Evolutionary conservation across 1,139 yeast species (phyloP), one percentile per base, ranked within the genome.

Genomic region (Debaryomyces sp.): DNA sequence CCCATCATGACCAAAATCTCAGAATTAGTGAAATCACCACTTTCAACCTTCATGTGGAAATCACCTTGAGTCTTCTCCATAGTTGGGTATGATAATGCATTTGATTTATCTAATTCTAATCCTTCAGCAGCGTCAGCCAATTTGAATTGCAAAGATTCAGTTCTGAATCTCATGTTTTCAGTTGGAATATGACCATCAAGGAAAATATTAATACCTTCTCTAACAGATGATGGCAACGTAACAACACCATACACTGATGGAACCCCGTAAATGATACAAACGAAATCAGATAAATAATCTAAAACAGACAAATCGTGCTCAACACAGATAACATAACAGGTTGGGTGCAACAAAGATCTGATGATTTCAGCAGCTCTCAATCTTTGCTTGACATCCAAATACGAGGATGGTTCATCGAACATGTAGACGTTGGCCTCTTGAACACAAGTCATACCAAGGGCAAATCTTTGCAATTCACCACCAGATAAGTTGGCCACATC

Each of bases 1-100:
- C 99, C 99, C 96, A 94, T 92, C 97, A 94, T 90, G 51, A 94
- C 99, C 65, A 94, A 81, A 62, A 94, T 94, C 76, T 94, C 99
- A 39, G 97, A 89, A 70, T 94, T 96, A 51, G 96, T 87, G 73
- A 92, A 94, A 53, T 88, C 94, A 74, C 99, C 99, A 40, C 81
- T 67, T 64, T 89, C 87, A 54, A 95, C 87, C 53, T 72, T 76
- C 68, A 94, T 80, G 63, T 82, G 84, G 87, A 94, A 94, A 71
- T 91, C 97, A 64, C 99, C 99, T 79, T 91, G 92, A 44, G 97
- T 91, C 79, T 90, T 92, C 50, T 71, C 64, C 96, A 94, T 87
- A 33, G 75, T 59, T 50, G 97, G 97, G 67, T 94, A 94, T 41
- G 74, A 68, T 73, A 84, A 87, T 43, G 87, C 83, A 62, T 91